Base-by-base conservation (phyloP, 2,329 filamentous ascomycete genomes). In the Stachybotrys chlorohalonatus region DNA sequence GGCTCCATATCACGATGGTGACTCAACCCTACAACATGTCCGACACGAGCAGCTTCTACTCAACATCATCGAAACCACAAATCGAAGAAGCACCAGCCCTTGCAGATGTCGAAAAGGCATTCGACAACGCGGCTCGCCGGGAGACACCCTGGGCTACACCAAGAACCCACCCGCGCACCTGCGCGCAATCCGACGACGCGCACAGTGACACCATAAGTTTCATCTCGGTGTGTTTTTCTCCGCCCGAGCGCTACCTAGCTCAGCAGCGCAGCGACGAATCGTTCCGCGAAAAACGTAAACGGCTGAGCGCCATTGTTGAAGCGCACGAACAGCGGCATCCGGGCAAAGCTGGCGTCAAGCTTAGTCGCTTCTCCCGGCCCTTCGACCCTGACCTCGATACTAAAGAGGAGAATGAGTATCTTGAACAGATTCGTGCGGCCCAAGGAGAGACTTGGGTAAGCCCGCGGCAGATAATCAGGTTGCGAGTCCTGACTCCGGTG, bases 331-430 rank as follows among this genome's bases (percentile, higher is more conserved):
- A 52, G 50, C 32, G 50, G 24, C 50, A 52, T 24, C 50, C 50
- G n/a, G 50, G 50, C n/a, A 52, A 52, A 30, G 31, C 11, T 5
- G 50, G 50, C 32, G 32, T 24, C 31, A 32, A 52, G 16, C 42
- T 52, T 32, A 52, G 50, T 32, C 31, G 32, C 11, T 52, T 42
- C 30, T 39, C 50, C 3, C 11, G 50, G 32, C 65, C 31, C 4
- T 52, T 52, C 16, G 17, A 52, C 31, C 50, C 50, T 8, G 50
- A 52, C 8, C 24, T 17, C 11, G 32, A 36, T 45, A 15, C 16
- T 3, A 45, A 52, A 13, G 49, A 45, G 24, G 32, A 42, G 15
- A 32, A 42, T 45, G 50, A 52, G 7, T 52, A 52, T 52, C 50
- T 52, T 13, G 15, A 15, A 1, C 50, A 24, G n/a, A 45, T 52